Conservation (phyloP, 2,329 filamentous ascomycete species). For the Emericellopsis cladophorae region DNA sequence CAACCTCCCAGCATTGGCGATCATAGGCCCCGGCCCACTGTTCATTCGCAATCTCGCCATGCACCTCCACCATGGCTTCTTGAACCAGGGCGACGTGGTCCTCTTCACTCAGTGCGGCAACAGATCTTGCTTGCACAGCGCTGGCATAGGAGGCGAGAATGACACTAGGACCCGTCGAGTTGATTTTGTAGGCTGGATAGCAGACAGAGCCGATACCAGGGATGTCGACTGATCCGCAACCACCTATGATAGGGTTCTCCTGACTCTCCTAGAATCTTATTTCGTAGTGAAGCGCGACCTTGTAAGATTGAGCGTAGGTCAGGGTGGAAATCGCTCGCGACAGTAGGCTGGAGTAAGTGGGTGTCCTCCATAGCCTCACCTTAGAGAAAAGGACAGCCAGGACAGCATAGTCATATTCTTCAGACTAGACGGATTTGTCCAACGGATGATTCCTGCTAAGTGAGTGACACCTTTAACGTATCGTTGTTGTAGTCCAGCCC, state of each 20-base stretch:
- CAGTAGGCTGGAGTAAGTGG: conserved; percentile 23
- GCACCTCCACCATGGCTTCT: conserved; percentile 53
- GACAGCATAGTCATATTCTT: conserved; percentile 54
- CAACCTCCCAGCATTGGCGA: conserved; percentile 51
- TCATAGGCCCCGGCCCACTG: conserved; percentile 54
- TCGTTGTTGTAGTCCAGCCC: conserved; percentile 39
- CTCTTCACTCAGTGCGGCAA: conserved; percentile 35
- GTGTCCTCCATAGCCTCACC: conserved; percentile 49
- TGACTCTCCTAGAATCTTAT: conserved; percentile 48
- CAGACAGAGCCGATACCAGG: conserved; percentile 48
- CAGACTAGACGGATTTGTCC: conserved; percentile 15
- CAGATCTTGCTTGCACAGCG: conserved; percentile 15
- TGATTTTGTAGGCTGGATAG: conserved; percentile 56
- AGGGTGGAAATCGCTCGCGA: conserved; percentile 32
- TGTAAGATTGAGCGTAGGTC: conserved; percentile 33
- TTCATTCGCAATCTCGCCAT: conserved; percentile 29
- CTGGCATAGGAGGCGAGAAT: conserved; percentile 47
- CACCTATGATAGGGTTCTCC: conserved; percentile 45
- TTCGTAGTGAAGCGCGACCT: conserved; percentile 54
- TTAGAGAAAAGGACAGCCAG: conserved; percentile 52
- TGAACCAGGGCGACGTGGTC: conserved; percentile 52
- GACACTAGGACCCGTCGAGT: conserved; percentile 47
- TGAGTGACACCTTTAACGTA: conserved; percentile 37
- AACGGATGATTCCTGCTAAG: conserved; percentile 37
- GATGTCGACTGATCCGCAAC: conserved; percentile 46